Conservation (phyloP, 306 rosid species). For the Quercus ilex region DNA sequence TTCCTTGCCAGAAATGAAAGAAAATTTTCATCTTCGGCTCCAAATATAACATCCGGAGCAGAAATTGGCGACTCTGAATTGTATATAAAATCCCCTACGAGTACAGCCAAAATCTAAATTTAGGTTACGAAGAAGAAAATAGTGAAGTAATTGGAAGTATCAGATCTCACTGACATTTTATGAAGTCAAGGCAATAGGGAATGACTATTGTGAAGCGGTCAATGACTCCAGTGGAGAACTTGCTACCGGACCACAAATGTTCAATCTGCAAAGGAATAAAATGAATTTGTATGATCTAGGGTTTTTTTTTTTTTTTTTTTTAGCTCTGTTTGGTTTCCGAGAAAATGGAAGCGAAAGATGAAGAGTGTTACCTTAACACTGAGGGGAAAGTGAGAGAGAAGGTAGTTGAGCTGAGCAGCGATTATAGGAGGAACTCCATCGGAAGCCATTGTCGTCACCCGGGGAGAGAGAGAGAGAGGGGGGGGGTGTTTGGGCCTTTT, state of each 20-base stretch:
- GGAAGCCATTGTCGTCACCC: conserved; percentile 33
- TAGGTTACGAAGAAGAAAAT: background rate
- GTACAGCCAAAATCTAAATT: conserved; percentile 3
- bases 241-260: conserved; percentile 81
- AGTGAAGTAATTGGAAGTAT: background rate
- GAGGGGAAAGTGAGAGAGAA: conserved; percentile 56
- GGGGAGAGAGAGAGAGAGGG: background rate
- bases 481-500: background rate
- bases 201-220: conserved; percentile 86
- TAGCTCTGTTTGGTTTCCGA: background rate
- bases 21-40: conserved; percentile 70
- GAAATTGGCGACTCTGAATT: conserved; percentile 59
- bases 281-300: background rate
- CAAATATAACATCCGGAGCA: conserved; percentile 85
- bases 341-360: background rate
- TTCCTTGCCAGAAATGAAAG: conserved; percentile 49
- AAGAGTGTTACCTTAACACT: conserved; percentile 50
- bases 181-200: conserved; percentile 82
- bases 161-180: conserved; percentile 54
- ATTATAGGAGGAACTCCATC: conserved; percentile 67
- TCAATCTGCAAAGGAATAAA: conserved; percentile 55
- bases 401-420: conserved; percentile 73
- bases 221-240: conserved; percentile 37
- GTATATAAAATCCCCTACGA: conserved; percentile 68
- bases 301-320: background rate